Base-by-base conservation (phyloP, 306 rosid species). In the Canavalia ensiformis region DNA sequence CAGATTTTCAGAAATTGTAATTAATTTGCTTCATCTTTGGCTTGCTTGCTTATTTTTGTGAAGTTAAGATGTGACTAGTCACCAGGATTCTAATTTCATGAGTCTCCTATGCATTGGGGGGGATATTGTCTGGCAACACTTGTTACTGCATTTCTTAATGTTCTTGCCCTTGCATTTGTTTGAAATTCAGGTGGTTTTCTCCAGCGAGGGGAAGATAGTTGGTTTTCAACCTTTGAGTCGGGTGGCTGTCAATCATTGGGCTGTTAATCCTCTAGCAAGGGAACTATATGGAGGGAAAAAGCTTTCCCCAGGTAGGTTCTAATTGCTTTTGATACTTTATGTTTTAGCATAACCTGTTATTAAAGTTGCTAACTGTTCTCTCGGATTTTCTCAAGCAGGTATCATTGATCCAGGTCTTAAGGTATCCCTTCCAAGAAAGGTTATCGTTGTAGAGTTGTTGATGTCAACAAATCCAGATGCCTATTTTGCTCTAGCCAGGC, bases 221-320 rank as follows among this genome's bases (percentile, higher is more conserved):
- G 99, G 97, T 76, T 93, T 93, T 87, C 97, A 95, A 84, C 99
- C 99, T 37, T 76, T 88, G 76, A 93, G 98, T 81, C 87, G 94
- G 64, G 97, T 93, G 73, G 99, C 95, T 7, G 97, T 93, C 62
- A 90, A 90, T 79, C 89, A 87, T 6, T 93, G 99, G 99, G 95
- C 95, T 34, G 91, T 87, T 35, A 93, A 90, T 86, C 99, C 99
- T 59, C 84, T 95, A 35, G 91, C 99, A 70, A 90, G 58, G 87
- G 95, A 95, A 84, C 87, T 95, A 30, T 95, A 93, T 78, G 86
- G 92, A 30, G 95, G 97, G 68, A 88, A 86, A 84, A 93, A 87
- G 70, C 91, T 93, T 73, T 87, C 97, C 31, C 99, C 99, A 1
- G 90, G 99, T 91, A 83, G 33, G 77, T 87, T 75, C 72, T 44